phyloP scores from a whole-genome alignment of 2,329 filamentous ascomycete genomes.

The Aureobasidium sp. region DNA sequence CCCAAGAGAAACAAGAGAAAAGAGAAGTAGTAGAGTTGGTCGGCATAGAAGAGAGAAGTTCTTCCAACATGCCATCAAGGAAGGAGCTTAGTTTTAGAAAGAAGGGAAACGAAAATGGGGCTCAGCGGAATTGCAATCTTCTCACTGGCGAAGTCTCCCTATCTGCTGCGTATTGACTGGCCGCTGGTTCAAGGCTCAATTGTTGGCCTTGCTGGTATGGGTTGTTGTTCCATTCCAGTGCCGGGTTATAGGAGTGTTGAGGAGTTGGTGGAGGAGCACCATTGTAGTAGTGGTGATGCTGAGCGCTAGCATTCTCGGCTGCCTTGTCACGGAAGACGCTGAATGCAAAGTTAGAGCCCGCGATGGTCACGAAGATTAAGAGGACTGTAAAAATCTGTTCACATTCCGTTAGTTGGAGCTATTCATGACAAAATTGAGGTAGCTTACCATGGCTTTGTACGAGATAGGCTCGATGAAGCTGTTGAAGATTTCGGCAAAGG shows the following conservation, averaged over 20 bases:
- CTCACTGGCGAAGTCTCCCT: slow-evolving; percentile 28
- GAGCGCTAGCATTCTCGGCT: slow-evolving; percentile 16
- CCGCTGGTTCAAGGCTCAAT: slow-evolving; percentile 25
- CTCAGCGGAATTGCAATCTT: slow-evolving; percentile 26
- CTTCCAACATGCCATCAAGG: neutral
- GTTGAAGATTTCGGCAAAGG: slow-evolving; percentile 88
- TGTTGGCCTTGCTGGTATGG: slow-evolving; percentile 24
- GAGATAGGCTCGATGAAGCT: slow-evolving; percentile 86
- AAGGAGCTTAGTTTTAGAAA: neutral
- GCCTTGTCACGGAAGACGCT: slow-evolving; percentile 44
- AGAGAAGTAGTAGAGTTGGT: neutral
- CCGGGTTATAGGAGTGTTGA: slow-evolving; percentile 26
- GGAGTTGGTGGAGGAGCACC: slow-evolving; percentile 28
- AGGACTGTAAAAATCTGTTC: slow-evolving; percentile 42
- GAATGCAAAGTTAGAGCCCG: slow-evolving; percentile 54
- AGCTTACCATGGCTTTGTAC: slow-evolving; percentile 66
- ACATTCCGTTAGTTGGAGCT: slow-evolving; percentile 23
- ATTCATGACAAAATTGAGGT: neutral
- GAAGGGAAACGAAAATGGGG: neutral
- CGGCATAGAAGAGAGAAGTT: neutral
- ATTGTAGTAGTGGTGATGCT: slow-evolving; percentile 21
- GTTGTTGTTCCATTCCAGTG: slow-evolving; percentile 19
- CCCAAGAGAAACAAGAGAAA: neutral
- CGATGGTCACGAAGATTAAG: slow-evolving; percentile 46
- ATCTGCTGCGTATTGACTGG: slow-evolving; percentile 26